Evolutionary conservation across 208 protist genomes (phyloP).

Genomic region (Trypanosoma avium): DNA sequence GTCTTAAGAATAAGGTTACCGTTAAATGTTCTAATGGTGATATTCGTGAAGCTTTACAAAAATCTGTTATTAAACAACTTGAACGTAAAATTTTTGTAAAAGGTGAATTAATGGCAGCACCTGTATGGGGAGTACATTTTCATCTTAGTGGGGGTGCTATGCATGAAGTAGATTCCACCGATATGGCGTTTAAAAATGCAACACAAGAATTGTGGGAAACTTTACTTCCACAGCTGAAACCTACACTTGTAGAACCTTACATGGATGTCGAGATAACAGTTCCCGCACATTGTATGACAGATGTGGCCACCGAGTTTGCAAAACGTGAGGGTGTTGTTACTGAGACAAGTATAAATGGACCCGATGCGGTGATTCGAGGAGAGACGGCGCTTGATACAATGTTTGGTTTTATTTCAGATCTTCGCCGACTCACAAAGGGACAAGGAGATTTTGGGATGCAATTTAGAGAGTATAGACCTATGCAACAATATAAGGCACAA

Average conservation of each 20-base stretch:
- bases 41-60: slow-evolving; percentile 92
- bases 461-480: slow-evolving; percentile 90
- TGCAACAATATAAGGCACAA: slow-evolving; percentile 90
- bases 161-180: slow-evolving; percentile 99
- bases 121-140: slow-evolving; percentile 95
- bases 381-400: slow-evolving; percentile 92
- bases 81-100: slow-evolving; percentile 91
- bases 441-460: slow-evolving; percentile 94
- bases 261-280: slow-evolving; percentile 96
- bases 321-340: slow-evolving; percentile 89
- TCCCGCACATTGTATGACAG: slow-evolving; percentile 83
- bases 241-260: slow-evolving; percentile 96
- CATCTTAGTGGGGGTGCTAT: slow-evolving; percentile 95
- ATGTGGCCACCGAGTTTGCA: slow-evolving; percentile 84
- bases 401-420: slow-evolving; percentile 94
- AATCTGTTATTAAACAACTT: slow-evolving; percentile 90
- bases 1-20: slow-evolving; percentile 83
- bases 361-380: slow-evolving; percentile 84
- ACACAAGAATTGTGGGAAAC: slow-evolving; percentile 95
- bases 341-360: slow-evolving; percentile 80
- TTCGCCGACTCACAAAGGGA: slow-evolving; percentile 89
- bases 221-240: slow-evolving; percentile 84
- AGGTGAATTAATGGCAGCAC: slow-evolving; percentile 94
- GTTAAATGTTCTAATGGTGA: slow-evolving; percentile 94
- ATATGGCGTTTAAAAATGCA: slow-evolving; percentile 97